phyloP scores from a whole-genome alignment of 331 rosid species.

The Saraca asoca region DNA sequence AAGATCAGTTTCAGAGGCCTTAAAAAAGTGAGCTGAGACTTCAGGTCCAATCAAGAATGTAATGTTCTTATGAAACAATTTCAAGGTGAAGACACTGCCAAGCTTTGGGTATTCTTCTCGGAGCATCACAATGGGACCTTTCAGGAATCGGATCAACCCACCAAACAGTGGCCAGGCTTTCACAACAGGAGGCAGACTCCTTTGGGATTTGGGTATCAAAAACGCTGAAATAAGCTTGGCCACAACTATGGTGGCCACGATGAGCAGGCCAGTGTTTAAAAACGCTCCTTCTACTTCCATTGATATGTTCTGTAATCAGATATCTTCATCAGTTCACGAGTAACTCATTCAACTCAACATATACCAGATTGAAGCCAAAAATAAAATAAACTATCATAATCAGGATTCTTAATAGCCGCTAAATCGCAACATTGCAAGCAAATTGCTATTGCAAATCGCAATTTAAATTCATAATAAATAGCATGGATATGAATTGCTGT shows the following conservation, averaged over 20 bases:
- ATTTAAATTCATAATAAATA: no score
- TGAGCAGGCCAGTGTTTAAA: conserved; percentile 48
- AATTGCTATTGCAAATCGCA: no score
- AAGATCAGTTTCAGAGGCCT: conserved; percentile 78
- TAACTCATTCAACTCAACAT: no score
- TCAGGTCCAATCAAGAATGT: conserved; percentile 87
- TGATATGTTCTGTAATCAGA: no score
- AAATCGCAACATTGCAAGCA: no score
- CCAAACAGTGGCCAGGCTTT: conserved; percentile 63
- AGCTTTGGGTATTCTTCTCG: conserved; percentile 78
- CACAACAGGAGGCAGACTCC: conserved; percentile 60
- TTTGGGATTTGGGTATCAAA: conserved; percentile 53
- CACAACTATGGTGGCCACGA: conserved; percentile 56
- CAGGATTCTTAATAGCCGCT: no score
- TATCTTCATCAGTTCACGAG: no score
- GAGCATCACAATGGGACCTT: conserved; percentile 80
- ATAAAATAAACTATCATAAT: no score
- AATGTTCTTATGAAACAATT: conserved; percentile 58
- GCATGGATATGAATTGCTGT: no score
- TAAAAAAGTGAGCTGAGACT: conserved; percentile 75
- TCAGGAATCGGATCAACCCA: conserved; percentile 57
- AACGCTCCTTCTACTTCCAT: conserved; percentile 23
- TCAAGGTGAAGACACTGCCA: conserved; percentile 78
- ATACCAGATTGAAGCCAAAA: no score
- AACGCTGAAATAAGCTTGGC: conserved; percentile 60